Evolutionary conservation across 2,329 filamentous ascomycete genomes (phyloP), one percentile per base, ranked within the genome.

Genomic region (Ophioceras dolichostomum): DNA sequence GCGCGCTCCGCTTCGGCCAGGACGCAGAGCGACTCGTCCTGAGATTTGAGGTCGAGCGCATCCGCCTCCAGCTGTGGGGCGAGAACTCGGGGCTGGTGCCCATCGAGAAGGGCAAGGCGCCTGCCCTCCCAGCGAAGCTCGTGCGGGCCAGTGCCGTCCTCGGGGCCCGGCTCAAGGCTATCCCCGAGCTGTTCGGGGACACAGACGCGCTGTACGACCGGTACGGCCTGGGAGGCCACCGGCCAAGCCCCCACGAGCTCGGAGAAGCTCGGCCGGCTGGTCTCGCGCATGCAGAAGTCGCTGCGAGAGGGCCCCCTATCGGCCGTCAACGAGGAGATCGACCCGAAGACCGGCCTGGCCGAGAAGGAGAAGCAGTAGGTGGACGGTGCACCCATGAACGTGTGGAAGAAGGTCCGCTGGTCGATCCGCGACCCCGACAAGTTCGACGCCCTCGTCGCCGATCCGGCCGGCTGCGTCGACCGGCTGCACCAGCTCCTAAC

Each of bases 31-130:
- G 36, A 12, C 39, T 45, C 6, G 37, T 43, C 6, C 35, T 41
- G 16, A 34, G 31, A 8, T 32, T 42, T 17, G 39, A 45, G 28
- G 38, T 44, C 24, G 42, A 44, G 34, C 38, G 42, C 4, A 42
- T 44, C 21, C 42, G 42, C 10, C 40, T 44, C 10, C 40, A 36
- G 12, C 31, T 42, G 12, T 44, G 42, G 42, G 40, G 42, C 7
- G 42, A 44, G 36, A 44, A 44, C 20, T 37, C 36, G 4, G 42
- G 40, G 10, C 32, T 44, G 16, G 38, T 30, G 5, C 26, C 35
- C 4, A 4, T n/a, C 36, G 9, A 1, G 33, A 32, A 5, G 39
- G 37, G 13, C 32, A 38, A 6, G 22, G 20, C 2, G 19, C 36
- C 2, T 30, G 33, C 4, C 12, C 38, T 44, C 2, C 38, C 40